Conservation (phyloP, 2,329 filamentous ascomycete species). For the Xylariaceae sp. region DNA sequence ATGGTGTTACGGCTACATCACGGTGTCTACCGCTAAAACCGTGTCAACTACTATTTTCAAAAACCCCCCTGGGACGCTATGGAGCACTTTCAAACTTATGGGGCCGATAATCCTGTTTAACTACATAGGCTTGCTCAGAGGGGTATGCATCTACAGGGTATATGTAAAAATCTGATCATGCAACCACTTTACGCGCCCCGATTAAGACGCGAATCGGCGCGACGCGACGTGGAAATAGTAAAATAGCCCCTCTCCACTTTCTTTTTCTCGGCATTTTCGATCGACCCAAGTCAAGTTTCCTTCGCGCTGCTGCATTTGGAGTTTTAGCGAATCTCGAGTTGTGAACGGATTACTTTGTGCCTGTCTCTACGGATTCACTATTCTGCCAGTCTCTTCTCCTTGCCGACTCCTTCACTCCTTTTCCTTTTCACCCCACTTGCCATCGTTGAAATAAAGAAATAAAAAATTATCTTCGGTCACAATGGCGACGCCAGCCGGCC, state of each 20-base stretch:
- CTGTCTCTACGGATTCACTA: not conserved
- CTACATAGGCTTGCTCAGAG: not conserved
- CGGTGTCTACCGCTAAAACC: no score
- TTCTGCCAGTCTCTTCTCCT: not conserved
- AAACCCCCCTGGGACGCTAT: no score
- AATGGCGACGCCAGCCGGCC: conserved; percentile 50
- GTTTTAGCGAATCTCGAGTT: conserved; percentile 6
- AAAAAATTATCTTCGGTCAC: conserved; percentile 7
- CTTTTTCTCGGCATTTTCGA: conserved; percentile 3
- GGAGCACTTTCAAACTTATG: no score
- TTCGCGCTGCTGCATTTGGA: not conserved
- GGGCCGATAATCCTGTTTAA: no score
- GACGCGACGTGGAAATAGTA: conserved; percentile 13
- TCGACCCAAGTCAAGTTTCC: not conserved
- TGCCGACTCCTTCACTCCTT: not conserved
- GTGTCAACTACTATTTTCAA: no score
- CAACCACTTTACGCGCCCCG: conserved; percentile 22
- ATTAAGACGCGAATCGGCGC: conserved; percentile 16
- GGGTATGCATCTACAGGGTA: not conserved
- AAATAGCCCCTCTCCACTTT: conserved; percentile 18
- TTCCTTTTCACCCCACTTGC: not conserved
- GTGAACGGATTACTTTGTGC: not conserved
- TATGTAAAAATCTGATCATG: conserved; percentile 3
- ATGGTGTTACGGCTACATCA: no score
- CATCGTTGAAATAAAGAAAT: not conserved